phyloP scores from a whole-genome alignment of 139 green algal species.

The Auxenochlorella pyrenoidosa region DNA sequence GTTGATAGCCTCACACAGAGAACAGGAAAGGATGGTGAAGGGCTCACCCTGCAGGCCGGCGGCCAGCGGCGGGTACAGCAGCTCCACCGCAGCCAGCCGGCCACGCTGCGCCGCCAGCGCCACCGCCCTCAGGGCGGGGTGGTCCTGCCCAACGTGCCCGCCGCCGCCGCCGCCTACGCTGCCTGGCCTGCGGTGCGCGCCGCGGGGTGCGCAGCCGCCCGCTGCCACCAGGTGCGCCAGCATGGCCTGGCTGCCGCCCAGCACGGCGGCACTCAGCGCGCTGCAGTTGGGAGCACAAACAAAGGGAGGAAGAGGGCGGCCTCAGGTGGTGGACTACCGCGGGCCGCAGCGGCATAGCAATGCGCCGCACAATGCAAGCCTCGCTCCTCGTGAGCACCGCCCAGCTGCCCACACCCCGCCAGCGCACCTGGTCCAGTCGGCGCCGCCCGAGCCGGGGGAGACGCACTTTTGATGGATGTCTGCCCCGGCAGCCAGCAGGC shows the following conservation, averaged over 20 bases:
- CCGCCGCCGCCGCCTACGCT: background rate
- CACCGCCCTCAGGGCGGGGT: background rate
- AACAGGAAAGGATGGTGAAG: background rate
- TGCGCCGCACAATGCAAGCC: too few species aligned
- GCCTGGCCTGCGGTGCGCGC: too few species aligned
- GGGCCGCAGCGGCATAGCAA: too few species aligned
- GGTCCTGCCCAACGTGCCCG: background rate
- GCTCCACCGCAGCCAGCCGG: background rate
- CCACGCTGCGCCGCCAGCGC: slow-evolving; percentile 6
- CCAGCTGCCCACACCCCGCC: background rate
- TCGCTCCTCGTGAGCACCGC: background rate
- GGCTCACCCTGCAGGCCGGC: slow-evolving; percentile 9
- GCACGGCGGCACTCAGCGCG: slow-evolving; percentile 8
- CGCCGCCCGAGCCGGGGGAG: background rate
- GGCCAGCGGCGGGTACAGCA: slow-evolving; percentile 5
- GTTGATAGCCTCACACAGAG: too few species aligned
- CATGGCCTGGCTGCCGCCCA: slow-evolving; percentile 4
- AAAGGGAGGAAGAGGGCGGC: background rate
- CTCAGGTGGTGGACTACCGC: too few species aligned
- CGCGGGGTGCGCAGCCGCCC: background rate
- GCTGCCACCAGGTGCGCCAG: slow-evolving; percentile 2
- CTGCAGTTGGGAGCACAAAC: background rate
- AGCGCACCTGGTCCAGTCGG: slow-evolving; percentile 17
- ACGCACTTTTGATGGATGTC: slow-evolving; percentile 13
- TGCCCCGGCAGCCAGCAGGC: slow-evolving; percentile 2